phyloP scores from a whole-genome alignment of 2,329 filamentous ascomycete species.

The Trichoderma sp. region DNA sequence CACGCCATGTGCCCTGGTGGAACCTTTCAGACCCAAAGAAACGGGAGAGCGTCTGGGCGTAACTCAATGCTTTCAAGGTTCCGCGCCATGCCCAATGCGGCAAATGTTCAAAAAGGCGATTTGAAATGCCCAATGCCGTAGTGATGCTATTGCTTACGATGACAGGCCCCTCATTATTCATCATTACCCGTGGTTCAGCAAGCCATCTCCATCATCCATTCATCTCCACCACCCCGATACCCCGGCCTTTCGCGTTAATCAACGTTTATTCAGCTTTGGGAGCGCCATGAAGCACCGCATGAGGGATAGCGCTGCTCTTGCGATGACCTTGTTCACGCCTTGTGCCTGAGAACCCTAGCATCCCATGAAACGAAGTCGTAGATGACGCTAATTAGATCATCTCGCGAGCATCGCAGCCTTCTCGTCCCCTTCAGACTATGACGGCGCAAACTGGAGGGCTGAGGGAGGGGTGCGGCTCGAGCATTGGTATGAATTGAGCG shows the following conservation, averaged over 20 bases:
- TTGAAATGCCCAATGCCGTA: background rate
- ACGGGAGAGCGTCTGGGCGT: constrained; percentile 5
- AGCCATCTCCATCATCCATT: background rate
- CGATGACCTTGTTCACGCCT: constrained; percentile 10
- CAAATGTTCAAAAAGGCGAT: background rate
- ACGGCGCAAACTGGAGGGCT: constrained; percentile 6
- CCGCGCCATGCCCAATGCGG: constrained; percentile 7
- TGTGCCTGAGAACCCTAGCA: background rate
- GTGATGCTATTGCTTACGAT: background rate
- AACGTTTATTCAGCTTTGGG: background rate
- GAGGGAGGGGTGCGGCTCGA: background rate
- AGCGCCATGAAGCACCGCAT: constrained; percentile 9
- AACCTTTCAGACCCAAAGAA: background rate
- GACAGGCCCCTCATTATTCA: background rate
- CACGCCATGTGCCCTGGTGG: constrained; percentile 11
- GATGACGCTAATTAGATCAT: background rate
- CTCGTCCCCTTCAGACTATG: background rate
- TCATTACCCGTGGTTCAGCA: background rate
- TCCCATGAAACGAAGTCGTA: constrained; percentile 10
- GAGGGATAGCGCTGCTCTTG: constrained; percentile 6
- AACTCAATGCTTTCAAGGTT: background rate
- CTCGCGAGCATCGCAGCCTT: background rate
- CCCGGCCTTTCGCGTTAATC: background rate
- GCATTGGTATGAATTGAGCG: constrained; percentile 4
- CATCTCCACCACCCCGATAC: background rate